phyloP scores from a whole-genome alignment of 352 stramenopile genomes.

The Globisporangium alternatum region DNA sequence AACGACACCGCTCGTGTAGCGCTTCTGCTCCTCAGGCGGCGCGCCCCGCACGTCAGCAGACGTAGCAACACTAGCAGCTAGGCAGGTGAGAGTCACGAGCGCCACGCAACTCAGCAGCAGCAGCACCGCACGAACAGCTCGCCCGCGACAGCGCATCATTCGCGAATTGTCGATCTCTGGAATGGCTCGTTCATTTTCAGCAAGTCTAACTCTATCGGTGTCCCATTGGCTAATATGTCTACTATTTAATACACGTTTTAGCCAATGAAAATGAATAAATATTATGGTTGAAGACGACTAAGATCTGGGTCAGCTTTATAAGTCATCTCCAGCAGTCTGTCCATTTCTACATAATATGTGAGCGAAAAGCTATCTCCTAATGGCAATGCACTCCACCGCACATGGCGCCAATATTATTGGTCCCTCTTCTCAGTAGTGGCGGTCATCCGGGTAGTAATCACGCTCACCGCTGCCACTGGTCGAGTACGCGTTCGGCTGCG shows the following conservation, averaged over 20 bases:
- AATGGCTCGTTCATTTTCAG: neutral
- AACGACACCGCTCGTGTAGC: constrained; percentile 23
- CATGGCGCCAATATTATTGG: neutral
- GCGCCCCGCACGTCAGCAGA: constrained; percentile 34
- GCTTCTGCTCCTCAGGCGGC: constrained; percentile 28
- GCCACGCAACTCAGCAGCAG: constrained; percentile 1
- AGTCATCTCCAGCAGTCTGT: neutral
- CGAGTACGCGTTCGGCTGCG: constrained; percentile 42
- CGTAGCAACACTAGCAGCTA: neutral
- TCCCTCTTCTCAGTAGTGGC: neutral
- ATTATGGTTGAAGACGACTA: neutral
- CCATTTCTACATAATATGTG: neutral
- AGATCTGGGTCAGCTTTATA: neutral
- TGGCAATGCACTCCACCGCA: neutral
- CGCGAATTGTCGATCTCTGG: neutral
- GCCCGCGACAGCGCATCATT: neutral
- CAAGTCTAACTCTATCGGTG: too few species aligned
- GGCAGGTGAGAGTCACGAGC: neutral
- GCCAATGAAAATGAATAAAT: neutral
- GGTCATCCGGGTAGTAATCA: constrained; percentile 16
- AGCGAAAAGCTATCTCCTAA: neutral
- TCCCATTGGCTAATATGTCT: neutral
- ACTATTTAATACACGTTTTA: neutral
- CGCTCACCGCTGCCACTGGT: neutral
- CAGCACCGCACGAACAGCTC: neutral